A percentile compares a stretch with the other conserved stretches of the same genome.
These are phyloP conservation scores for Ustilago nuda DNA, from an alignment of 1,284 basidiomycete genomes.

Conservation along the genomic window DNA sequence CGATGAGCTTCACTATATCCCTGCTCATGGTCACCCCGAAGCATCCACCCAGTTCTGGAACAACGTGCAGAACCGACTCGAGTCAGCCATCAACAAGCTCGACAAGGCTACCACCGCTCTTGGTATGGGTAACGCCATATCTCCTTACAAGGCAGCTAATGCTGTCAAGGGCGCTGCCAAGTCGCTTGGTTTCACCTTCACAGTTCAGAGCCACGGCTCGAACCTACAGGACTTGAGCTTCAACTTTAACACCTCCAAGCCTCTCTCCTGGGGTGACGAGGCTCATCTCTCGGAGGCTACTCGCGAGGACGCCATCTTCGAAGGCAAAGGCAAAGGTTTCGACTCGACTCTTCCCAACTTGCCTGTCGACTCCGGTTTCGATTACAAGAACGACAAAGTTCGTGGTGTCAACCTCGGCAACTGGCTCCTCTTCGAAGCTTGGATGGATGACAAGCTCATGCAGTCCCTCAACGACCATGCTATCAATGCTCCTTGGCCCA, in stretches of 20 bases:
- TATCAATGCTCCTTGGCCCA: slow-evolving; percentile 55
- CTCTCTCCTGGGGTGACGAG: slow-evolving; percentile 47
- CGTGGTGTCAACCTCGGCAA: slow-evolving; percentile 67
- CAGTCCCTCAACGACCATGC: slow-evolving; percentile 58
- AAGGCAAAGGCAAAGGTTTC: not conserved
- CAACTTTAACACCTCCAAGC: slow-evolving; percentile 48
- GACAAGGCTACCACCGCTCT: slow-evolving; percentile 35
- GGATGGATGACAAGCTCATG: slow-evolving; percentile 72
- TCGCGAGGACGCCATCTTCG: slow-evolving; percentile 27
- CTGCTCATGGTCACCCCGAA: slow-evolving; percentile 18
- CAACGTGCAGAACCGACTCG: slow-evolving; percentile 45
- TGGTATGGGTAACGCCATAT: slow-evolving; percentile 32
- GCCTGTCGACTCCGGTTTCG: slow-evolving; percentile 54
- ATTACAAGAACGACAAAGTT: slow-evolving; percentile 54
- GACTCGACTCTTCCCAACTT: slow-evolving; percentile 35
- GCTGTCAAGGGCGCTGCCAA: slow-evolving; percentile 43
- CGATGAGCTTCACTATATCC: slow-evolving; percentile 49
- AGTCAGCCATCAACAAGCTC: slow-evolving; percentile 40
- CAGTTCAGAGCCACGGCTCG: slow-evolving; percentile 30
- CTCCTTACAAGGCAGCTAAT: slow-evolving; percentile 32
- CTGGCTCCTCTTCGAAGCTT: slow-evolving; percentile 66
- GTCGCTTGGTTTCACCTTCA: slow-evolving; percentile 48
- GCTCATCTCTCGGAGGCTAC: slow-evolving; percentile 32
- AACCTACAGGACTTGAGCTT: slow-evolving; percentile 37
- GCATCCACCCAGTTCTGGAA: slow-evolving; percentile 44